A percentile compares a stretch with the other conserved stretches of the same genome.
Conservation (phyloP, 2,329 filamentous ascomycete genomes). For the Mycosphaerelloides madeirae region DNA sequence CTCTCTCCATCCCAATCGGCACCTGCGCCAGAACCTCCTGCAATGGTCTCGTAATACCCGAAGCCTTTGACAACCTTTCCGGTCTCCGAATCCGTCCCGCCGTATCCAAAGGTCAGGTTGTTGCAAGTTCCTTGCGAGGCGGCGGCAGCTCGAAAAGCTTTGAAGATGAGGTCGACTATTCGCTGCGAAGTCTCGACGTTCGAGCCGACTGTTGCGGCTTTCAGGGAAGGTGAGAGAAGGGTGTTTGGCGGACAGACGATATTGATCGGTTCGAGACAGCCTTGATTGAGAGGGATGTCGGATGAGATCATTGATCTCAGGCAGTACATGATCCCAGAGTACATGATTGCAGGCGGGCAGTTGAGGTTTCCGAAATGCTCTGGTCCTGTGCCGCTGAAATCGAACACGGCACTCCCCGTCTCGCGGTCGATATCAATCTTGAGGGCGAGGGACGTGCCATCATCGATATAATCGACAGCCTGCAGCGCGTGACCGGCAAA, state of each 20-base stretch:
- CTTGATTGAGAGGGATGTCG: conserved; percentile 49
- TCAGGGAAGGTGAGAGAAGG: conserved; percentile 28
- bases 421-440: conserved; percentile 32
- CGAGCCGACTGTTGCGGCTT: conserved; percentile 29
- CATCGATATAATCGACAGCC: conserved; percentile 40
- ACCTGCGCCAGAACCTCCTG: conserved; percentile 35
- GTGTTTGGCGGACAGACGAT: conserved; percentile 26
- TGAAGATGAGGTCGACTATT: conserved; percentile 31
- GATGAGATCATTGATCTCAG: conserved; percentile 31
- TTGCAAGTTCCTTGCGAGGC: conserved; percentile 31
- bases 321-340: conserved; percentile 66
- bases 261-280: conserved; percentile 28
- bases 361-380: conserved; percentile 54
- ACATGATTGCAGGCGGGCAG: conserved; percentile 63
- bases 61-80: conserved; percentile 27
- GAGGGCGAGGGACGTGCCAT: conserved; percentile 36
- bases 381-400: conserved; percentile 39
- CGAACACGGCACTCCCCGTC: conserved; percentile 34
- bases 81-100: conserved; percentile 37
- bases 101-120: conserved; percentile 30
- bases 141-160: conserved; percentile 30
- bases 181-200: conserved; percentile 31
- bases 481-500: conserved; percentile 19
- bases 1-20: conserved; percentile 30
- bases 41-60: conserved; percentile 36